A percentile compares a stretch with the other conserved stretches of the same genome.
These are phyloP conservation scores for Picea abies DNA, from an alignment of 83 land plant species.

Conservation along the genomic window DNA sequence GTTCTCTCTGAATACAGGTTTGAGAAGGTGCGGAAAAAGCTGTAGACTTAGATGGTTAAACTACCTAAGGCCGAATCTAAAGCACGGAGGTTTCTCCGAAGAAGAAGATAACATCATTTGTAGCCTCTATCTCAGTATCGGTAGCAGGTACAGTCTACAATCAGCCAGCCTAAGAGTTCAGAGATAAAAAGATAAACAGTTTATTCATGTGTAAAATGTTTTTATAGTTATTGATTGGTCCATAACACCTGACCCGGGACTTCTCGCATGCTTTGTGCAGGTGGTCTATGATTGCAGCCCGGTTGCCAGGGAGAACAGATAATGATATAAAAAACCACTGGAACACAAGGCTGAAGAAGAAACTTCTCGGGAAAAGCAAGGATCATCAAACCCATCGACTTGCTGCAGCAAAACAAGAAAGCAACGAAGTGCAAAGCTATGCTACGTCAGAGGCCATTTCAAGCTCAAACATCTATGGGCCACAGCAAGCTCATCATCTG, in stretches of 20 bases:
- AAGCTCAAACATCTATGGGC: background rate
- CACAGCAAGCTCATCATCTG: background rate
- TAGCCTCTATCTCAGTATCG: constrained; percentile 27
- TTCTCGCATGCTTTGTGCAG: constrained; percentile 16
- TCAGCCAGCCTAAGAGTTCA: background rate
- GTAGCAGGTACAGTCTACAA: constrained; percentile 29
- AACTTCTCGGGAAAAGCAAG: constrained; percentile 55
- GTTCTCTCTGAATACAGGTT: constrained; percentile 12
- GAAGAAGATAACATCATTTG: constrained; percentile 40
- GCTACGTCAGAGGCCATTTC: constrained; percentile 2
- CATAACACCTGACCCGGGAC: background rate
- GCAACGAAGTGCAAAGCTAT: constrained; percentile 13
- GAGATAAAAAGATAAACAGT: background rate
- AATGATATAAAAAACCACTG: constrained; percentile 81
- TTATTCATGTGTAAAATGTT: background rate
- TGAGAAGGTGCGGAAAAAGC: constrained; percentile 38
- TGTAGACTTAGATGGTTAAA: constrained; percentile 41
- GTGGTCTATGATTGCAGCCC: constrained; percentile 79
- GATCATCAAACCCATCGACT: constrained; percentile 23
- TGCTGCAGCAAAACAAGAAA: constrained; percentile 15
- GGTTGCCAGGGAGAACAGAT: constrained; percentile 72
- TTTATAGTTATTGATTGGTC: background rate
- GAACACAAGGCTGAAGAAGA: constrained; percentile 78
- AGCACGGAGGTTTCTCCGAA: constrained; percentile 40
- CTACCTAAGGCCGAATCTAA: constrained; percentile 36